Evolutionary conservation across 495 filamentous ascomycete genomes (phyloP).

Genomic region (Letharia lupina): DNA sequence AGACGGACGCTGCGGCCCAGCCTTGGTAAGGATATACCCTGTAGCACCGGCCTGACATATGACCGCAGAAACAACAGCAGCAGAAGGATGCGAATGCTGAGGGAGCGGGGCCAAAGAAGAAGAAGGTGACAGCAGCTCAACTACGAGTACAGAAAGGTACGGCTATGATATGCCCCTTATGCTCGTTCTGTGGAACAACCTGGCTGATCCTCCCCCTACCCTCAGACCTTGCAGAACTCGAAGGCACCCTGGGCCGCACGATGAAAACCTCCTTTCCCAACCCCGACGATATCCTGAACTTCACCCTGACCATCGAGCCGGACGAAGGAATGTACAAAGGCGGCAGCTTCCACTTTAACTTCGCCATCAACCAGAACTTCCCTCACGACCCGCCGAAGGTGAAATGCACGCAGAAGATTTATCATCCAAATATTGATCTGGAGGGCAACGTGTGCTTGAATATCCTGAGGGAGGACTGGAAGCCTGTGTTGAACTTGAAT

Average conservation of each 20-base stretch:
- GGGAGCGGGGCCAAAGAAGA: slow-evolving; percentile 73
- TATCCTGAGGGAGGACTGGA: slow-evolving; percentile 96
- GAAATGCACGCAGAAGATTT: slow-evolving; percentile 96
- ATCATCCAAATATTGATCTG: slow-evolving; percentile 96
- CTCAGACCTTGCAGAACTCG: slow-evolving; percentile 81
- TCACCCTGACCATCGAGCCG: slow-evolving; percentile 84
- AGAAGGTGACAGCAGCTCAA: slow-evolving; percentile 95
- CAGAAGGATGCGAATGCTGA: slow-evolving; percentile 84
- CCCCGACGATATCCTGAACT: slow-evolving; percentile 94
- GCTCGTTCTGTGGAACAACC: background rate
- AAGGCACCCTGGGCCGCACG: slow-evolving; percentile 63
- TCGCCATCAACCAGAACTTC: slow-evolving; percentile 88
- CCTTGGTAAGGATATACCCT: slow-evolving; percentile 9
- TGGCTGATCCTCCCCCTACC: slow-evolving; percentile 11
- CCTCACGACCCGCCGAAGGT: slow-evolving; percentile 98
- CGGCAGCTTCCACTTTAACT: slow-evolving; percentile 81
- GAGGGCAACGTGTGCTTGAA: slow-evolving; percentile 98
- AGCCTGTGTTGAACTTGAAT: slow-evolving; percentile 92
- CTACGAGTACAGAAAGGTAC: slow-evolving; percentile 92
- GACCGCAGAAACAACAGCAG: slow-evolving; percentile 79
- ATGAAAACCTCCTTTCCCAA: slow-evolving; percentile 92
- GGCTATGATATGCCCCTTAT: slow-evolving; percentile 1
- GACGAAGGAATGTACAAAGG: slow-evolving; percentile 98
- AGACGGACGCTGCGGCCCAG: slow-evolving; percentile 6
- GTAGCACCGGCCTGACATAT: slow-evolving; percentile 7